Evolutionary conservation across 2,329 filamentous ascomycete species (phyloP).

Genomic region (Penicillium sp.): DNA sequence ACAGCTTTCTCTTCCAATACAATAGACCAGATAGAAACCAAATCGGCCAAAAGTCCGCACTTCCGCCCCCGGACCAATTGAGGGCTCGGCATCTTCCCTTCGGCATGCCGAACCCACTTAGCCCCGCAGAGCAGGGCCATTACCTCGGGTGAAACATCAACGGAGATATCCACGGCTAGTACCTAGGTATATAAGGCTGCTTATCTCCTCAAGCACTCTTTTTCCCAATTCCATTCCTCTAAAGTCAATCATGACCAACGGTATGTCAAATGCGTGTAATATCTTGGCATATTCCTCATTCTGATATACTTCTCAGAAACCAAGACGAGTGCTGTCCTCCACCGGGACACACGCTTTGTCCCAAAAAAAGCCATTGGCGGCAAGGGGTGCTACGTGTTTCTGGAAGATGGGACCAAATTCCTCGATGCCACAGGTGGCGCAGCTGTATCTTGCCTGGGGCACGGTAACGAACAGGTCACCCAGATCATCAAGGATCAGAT

Average conservation of each 20-base stretch:
- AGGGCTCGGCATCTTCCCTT: slow-evolving; percentile 25
- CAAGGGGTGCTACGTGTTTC: slow-evolving; percentile 51
- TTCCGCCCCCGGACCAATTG: slow-evolving; percentile 20
- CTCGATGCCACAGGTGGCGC: slow-evolving; percentile 73
- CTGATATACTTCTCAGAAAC: background rate
- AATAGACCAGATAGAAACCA: background rate
- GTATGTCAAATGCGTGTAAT: background rate
- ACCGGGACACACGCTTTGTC: slow-evolving; percentile 49
- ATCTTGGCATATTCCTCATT: background rate
- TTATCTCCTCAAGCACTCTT: background rate
- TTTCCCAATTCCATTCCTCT: background rate
- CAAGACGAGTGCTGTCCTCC: slow-evolving; percentile 44
- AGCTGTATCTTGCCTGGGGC: slow-evolving; percentile 68
- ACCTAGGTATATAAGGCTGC: background rate
- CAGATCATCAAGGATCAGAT: slow-evolving; percentile 61
- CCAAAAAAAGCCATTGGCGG: slow-evolving; percentile 51
- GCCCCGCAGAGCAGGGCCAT: slow-evolving; percentile 15
- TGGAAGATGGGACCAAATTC: slow-evolving; percentile 57
- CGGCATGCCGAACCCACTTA: slow-evolving; percentile 30
- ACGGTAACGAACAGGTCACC: slow-evolving; percentile 60
- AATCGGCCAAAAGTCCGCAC: background rate
- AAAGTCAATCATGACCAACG: background rate
- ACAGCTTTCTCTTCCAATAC: background rate
- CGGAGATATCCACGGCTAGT: background rate
- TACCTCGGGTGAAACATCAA: slow-evolving; percentile 15